Evolutionary conservation across 1,284 basidiomycete genomes (phyloP).

Genomic region (Trametes polyzona): DNA sequence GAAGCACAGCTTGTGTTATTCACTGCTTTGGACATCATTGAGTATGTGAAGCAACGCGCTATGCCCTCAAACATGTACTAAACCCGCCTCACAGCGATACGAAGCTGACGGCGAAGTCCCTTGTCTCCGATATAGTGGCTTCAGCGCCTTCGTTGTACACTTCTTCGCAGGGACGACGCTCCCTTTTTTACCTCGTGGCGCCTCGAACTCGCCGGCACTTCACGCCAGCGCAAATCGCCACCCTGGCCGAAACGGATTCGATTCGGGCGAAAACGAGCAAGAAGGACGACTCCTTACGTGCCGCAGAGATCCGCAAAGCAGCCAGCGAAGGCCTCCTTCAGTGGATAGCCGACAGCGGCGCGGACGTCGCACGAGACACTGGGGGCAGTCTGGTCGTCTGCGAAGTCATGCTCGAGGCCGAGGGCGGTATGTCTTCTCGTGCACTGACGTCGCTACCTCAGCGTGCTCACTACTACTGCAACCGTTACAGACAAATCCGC

Average conservation of each 20-base stretch:
- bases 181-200: constrained; percentile 79
- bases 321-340: constrained; percentile 72
- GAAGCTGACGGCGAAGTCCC: constrained; percentile 80
- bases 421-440: constrained; percentile 64
- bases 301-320: constrained; percentile 68
- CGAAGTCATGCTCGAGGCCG: constrained; percentile 82
- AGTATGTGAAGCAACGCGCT: constrained; percentile 59
- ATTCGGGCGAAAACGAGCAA: constrained; percentile 74
- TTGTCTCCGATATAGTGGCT: constrained; percentile 66
- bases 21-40: constrained; percentile 84
- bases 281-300: constrained; percentile 66
- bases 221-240: constrained; percentile 69
- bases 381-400: constrained; percentile 76
- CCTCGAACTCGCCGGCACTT: constrained; percentile 82
- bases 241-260: constrained; percentile 73
- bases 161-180: constrained; percentile 71
- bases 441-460: neutral
- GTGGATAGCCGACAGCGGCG: constrained; percentile 66
- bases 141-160: constrained; percentile 58
- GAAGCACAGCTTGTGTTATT: constrained; percentile 89
- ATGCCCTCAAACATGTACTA: neutral
- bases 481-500: constrained; percentile 73
- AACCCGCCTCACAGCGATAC: constrained; percentile 66
- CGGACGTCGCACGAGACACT: constrained; percentile 68
- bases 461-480: neutral